Evolutionary conservation across 805 yeast species (phyloP), one percentile per base, ranked within the genome.

Genomic region (Torulaspora microellipsoides): DNA sequence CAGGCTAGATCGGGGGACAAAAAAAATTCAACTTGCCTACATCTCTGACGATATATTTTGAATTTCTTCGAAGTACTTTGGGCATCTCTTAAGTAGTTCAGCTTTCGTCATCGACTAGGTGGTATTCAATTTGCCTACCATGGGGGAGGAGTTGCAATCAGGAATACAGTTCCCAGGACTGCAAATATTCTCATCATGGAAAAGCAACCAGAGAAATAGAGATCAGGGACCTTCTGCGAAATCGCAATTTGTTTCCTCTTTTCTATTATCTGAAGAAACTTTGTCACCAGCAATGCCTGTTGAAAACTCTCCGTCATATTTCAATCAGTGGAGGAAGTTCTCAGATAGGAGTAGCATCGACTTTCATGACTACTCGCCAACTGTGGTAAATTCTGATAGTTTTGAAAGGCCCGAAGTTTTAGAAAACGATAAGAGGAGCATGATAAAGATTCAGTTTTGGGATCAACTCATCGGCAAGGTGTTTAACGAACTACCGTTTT

Each of bases 361-460:
- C 4, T 39, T 58, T 13, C 46, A 56, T 40, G 65, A 56, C 29
- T 52, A 48, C 28, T 58, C 66, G 1, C 65, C 64, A 6, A 57
- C 61, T 2, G 51, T 58, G 9, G 58, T 53, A 0, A 47, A 48
- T n/a, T 48, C 42, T 1, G 56, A 49, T 15, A 29, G 34, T 13
- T 58, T 54, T 38, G 46, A 42, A 3, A 15, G 30, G 13, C 15
- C 13, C 27, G 34, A 34, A 10, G 12, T 13, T 8, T 28, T 28
- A 12, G 36, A 43, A 28, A 38, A 27, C 35, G 27, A 23, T 2
- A 34, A 15, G 14, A 15, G 9, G 8, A 33, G 15, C 15, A 7
- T 17, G 14, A 39, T 6, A 23, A 25, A 11, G 10, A 30, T 9
- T 34, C 38, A 14, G 28, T 34, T 34, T 15, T 44, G 49, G 45